Base-by-base conservation (phyloP, 2,329 filamentous ascomycete species). In the Fusarium pilosicola region DNA sequence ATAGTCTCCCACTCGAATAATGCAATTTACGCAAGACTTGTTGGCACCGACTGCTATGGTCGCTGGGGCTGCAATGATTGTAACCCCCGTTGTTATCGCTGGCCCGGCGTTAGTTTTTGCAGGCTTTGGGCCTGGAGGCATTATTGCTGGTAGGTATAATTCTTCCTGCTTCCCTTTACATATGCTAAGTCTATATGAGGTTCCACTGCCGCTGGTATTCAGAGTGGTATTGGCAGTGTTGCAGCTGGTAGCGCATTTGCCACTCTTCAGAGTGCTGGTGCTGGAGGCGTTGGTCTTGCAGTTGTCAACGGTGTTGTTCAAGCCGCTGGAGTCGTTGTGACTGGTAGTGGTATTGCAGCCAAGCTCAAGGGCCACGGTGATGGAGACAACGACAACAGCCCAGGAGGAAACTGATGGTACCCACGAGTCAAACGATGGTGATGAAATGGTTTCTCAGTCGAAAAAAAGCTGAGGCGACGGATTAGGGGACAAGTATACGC, bases 191-290 rank as follows among this genome's bases (percentile, higher is more conserved):
- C n/a, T n/a, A n/a, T n/a, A n/a, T n/a, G n/a, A n/a, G n/a, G n/a
- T n/a, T 24, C 41, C 20, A 26, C 68, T 17, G 80, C 80, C 2
- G 72, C 80, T 3, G 64, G 48, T 1, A 45, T 74, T 0, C 81
- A 83, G n/a, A 73, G 73, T 15, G 38, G 44, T 3, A 77, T 81
- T 1, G 81, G 81, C 3, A 81, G 72, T 28, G 78, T 82, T 8
- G 71, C 24, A 1, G 75, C 74, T 1, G 58, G 65, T 0, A 70
- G 77, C 11, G 0, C 73, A 2, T 82, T 83, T 28, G 78, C 82
- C 4, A 76, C 60, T 6, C 70, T 82, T 0, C 78, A 82, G 71
- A 82, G 80, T 46, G 81, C 80, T 1, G 81, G 62, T 0, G 72
- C 70, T 6, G 80, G 77, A 0, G 82, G 82, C 2, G 77, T 73